phyloP scores from a whole-genome alignment of 345 rosid genomes.

The Aethionema arabicum region DNA sequence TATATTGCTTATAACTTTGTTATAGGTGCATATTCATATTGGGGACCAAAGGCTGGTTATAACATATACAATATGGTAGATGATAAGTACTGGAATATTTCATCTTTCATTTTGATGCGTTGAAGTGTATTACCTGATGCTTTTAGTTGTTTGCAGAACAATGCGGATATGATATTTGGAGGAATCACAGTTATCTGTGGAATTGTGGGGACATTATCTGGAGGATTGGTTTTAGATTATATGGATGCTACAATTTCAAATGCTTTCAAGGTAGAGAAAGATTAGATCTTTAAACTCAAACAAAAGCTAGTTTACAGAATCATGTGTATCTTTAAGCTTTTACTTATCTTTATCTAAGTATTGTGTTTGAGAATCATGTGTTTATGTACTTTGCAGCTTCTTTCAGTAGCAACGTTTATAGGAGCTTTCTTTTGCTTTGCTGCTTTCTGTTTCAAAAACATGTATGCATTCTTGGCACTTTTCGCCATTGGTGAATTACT shows the following conservation, averaged over 20 bases:
- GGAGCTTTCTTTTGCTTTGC: constrained; percentile 80
- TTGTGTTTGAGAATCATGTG: neutral
- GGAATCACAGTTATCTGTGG: constrained; percentile 85
- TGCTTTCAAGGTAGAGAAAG: constrained; percentile 74
- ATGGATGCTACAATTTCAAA: constrained; percentile 71
- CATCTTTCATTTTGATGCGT: constrained; percentile 15
- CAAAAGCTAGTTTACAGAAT: no score
- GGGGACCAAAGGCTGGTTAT: constrained; percentile 97
- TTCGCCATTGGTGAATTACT: constrained; percentile 84
- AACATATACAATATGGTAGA: constrained; percentile 83
- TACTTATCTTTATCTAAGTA: neutral
- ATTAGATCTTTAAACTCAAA: no score
- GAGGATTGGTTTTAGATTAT: constrained; percentile 69
- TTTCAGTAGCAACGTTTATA: constrained; percentile 60
- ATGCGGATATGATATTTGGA: constrained; percentile 92
- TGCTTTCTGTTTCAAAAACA: constrained; percentile 82
- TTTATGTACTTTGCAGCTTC: constrained; percentile 60
- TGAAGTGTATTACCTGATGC: constrained; percentile 14
- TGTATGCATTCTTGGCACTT: constrained; percentile 78
- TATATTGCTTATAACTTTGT: constrained; percentile 86
- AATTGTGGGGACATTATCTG: constrained; percentile 76
- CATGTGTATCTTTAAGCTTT: neutral
- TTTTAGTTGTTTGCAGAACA: constrained; percentile 44
- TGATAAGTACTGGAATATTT: constrained; percentile 4
- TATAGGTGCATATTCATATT: constrained; percentile 91